A percentile compares a stretch with the other conserved stretches of the same genome.
These are phyloP conservation scores for Phytophthora constricta DNA, from an alignment of 352 stramenopile genomes.

Conservation along the genomic window DNA sequence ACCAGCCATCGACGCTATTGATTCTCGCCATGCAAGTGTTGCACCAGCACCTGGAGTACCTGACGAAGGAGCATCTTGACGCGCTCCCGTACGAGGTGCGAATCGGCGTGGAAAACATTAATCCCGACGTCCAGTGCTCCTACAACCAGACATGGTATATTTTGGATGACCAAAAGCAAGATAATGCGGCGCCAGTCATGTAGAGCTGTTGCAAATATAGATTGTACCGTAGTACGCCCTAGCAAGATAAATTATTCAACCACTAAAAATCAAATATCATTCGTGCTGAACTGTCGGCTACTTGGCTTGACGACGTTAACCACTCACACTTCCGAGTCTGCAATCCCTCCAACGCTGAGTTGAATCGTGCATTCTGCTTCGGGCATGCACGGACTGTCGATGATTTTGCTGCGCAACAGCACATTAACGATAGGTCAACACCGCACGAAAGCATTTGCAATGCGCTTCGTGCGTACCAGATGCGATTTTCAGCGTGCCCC, in stretches of 20 bases:
- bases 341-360: slow-evolving; percentile 67
- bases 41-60: slow-evolving; percentile 49
- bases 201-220: slow-evolving; percentile 38
- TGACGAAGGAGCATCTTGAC: slow-evolving; percentile 51
- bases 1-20: slow-evolving; percentile 70
- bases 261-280: slow-evolving; percentile 6
- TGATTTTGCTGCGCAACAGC: slow-evolving; percentile 65
- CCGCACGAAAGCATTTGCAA: not conserved
- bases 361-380: slow-evolving; percentile 86
- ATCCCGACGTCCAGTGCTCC: slow-evolving; percentile 62
- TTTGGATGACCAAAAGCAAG: slow-evolving; percentile 56
- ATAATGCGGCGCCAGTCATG: slow-evolving; percentile 49
- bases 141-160: slow-evolving; percentile 77
- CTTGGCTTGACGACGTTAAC: no score
- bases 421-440: not conserved
- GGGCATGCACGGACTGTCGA: slow-evolving; percentile 87
- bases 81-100: slow-evolving; percentile 67
- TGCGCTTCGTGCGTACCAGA: slow-evolving; percentile 56
- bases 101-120: slow-evolving; percentile 75
- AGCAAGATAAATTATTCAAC: slow-evolving; percentile 48
- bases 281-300: no score
- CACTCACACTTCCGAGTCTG: slow-evolving; percentile 62
- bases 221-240: slow-evolving; percentile 53
- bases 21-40: slow-evolving; percentile 77
- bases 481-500: slow-evolving; percentile 89